phyloP scores from a whole-genome alignment of 1,284 basidiomycete genomes.

The Microbotryum silenes-acaulis region DNA sequence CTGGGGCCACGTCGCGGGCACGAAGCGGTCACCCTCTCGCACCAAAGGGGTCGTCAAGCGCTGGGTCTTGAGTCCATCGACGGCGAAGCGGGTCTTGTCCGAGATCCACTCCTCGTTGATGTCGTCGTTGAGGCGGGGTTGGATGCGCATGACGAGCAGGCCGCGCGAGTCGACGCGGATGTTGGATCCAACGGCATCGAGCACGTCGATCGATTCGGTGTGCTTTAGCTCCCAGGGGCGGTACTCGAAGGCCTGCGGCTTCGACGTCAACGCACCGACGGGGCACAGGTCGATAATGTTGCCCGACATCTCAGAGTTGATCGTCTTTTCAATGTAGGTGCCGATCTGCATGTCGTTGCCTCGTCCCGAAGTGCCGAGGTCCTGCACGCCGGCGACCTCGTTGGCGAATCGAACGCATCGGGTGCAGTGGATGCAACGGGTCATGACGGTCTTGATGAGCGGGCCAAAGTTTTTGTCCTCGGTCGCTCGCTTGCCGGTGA shows the following conservation, averaged over 20 bases:
- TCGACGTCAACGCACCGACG: slow-evolving; percentile 94
- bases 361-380: slow-evolving; percentile 91
- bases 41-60: slow-evolving; percentile 87
- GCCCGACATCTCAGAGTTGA: slow-evolving; percentile 95
- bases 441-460: slow-evolving; percentile 98
- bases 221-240: slow-evolving; percentile 98
- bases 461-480: slow-evolving; percentile 99
- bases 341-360: slow-evolving; percentile 99
- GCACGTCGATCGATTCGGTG: slow-evolving; percentile 94
- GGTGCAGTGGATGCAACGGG: slow-evolving; percentile 98
- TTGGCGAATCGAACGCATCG: slow-evolving; percentile 98
- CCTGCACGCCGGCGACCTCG: slow-evolving; percentile 97
- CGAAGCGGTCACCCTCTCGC: slow-evolving; percentile 86
- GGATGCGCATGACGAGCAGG: slow-evolving; percentile 92
- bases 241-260: slow-evolving; percentile 95
- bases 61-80: slow-evolving; percentile 93
- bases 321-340: slow-evolving; percentile 94
- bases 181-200: slow-evolving; percentile 96
- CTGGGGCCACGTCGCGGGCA: slow-evolving; percentile 85
- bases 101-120: slow-evolving; percentile 99
- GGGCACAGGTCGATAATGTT: slow-evolving; percentile 96
- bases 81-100: slow-evolving; percentile 96
- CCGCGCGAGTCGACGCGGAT: slow-evolving; percentile 95
- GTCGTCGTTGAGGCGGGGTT: slow-evolving; percentile 93
- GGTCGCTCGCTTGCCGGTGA: slow-evolving; percentile 92